Evolutionary conservation across 129 eudicot species (phyloP), one percentile per base, ranked within the genome.

Genomic region (Helichrysum umbraculigerum): DNA sequence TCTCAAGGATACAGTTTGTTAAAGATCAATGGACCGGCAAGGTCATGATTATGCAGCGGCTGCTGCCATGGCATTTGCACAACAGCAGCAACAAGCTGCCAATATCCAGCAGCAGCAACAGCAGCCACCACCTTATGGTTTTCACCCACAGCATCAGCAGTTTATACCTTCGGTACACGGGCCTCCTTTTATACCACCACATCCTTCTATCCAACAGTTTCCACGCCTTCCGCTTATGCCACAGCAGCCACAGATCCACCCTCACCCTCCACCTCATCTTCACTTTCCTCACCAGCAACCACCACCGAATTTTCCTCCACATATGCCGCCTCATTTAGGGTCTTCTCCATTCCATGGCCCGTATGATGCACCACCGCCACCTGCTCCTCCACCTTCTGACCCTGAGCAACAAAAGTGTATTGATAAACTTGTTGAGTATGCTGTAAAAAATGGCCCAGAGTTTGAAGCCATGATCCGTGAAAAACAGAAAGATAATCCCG

Each of bases 401-500:
- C 96, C 97, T 15, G 99, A 95, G 73, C 87, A 91, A 51, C 99
- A 89, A 47, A 91, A 91, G 77, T 88, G 97, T 62, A 95, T 95
- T 12, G 99, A 95, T 84, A 95, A 95, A 73, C 90, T 95, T 56
- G 94, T 91, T 9, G 96, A 95, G 60, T 95, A 95, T 76, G 86
- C 96, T 22, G 92, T 89, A 70, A 95, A 89, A 80, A 88, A 91
- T 32, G 99, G 99, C 29, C 99, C 97, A 11, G 99, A 91, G 57
- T 95, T 95, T 70, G 99, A 95, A 80, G 97, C 97, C 21, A 90
- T 95, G 94, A 88, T 95, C 65, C 97, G 99, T 57, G 94, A 91
- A 75, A 91, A 90, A 39, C 94, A 95, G 78, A 87, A 86, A 73
- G 93, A 87, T 29, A 95, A 91, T 70, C 99, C 97, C 12, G 93